Conservation (phyloP, 1,139 yeast species). For the Pichia sp. region DNA sequence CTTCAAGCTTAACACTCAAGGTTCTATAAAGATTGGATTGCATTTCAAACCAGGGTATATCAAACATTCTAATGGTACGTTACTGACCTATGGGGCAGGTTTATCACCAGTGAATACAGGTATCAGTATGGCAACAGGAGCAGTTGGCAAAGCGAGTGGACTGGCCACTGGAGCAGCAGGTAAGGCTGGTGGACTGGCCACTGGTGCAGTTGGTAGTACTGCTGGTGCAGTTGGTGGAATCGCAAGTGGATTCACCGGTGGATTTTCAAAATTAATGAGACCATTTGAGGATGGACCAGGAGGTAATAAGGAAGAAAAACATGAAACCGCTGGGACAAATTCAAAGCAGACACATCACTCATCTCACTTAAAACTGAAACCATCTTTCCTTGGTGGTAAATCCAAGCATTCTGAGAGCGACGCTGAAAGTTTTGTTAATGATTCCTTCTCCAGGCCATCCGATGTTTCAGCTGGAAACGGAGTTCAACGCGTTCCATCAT, state of each 20-base stretch:
- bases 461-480: background rate
- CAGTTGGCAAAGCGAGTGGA: slow-evolving; percentile 16
- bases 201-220: slow-evolving; percentile 34
- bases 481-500: background rate
- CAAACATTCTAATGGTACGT: slow-evolving; percentile 42
- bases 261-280: slow-evolving; percentile 13
- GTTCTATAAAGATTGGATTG: slow-evolving; percentile 48
- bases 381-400: slow-evolving; percentile 6
- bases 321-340: background rate
- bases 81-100: slow-evolving; percentile 29
- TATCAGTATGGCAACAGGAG: slow-evolving; percentile 1
- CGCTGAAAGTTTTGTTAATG: background rate
- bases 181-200: slow-evolving; percentile 27
- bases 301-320: background rate
- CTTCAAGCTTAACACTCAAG: slow-evolving; percentile 56
- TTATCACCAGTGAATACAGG: slow-evolving; percentile 8
- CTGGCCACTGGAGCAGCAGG: slow-evolving; percentile 22
- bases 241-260: slow-evolving; percentile 17
- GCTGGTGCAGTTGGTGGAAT: slow-evolving; percentile 31
- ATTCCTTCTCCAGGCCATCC: background rate
- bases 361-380: slow-evolving; percentile 4
- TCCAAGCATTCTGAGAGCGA: background rate
- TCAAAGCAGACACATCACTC: background rate
- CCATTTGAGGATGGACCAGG: slow-evolving; percentile 3
- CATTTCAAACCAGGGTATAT: slow-evolving; percentile 62